A percentile compares a stretch with the other conserved stretches of the same genome.
Evolutionary conservation across 2,329 filamentous ascomycete genomes (phyloP).

Genomic region (Didymella sp.): DNA sequence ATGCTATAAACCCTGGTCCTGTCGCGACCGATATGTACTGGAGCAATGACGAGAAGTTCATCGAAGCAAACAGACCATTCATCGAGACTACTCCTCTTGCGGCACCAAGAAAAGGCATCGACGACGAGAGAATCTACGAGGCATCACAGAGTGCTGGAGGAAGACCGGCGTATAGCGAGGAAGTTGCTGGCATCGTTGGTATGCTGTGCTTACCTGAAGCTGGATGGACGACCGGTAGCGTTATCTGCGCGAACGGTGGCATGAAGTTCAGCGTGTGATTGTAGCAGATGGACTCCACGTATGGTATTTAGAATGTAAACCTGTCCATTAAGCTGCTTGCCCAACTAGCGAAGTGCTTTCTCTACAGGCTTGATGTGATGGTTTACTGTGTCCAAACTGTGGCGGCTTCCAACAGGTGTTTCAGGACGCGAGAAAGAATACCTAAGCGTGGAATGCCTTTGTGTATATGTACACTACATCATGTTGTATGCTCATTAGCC

Average conservation of each 20-base stretch:
- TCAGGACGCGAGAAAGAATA: background rate
- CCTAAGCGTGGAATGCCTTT: background rate
- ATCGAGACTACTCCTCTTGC: constrained; percentile 70
- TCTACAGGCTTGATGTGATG: background rate
- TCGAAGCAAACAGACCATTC: constrained; percentile 65
- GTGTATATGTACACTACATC: background rate
- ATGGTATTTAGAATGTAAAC: background rate
- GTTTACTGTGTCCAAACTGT: too few species aligned
- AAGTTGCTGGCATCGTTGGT: constrained; percentile 77
- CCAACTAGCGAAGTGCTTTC: background rate
- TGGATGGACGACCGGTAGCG: constrained; percentile 80
- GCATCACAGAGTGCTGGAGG: constrained; percentile 58
- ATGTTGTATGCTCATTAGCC: background rate
- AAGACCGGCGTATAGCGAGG: constrained; percentile 66
- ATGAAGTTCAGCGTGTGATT: constrained; percentile 56
- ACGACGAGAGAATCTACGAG: constrained; percentile 63
- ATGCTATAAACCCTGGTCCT: constrained; percentile 70
- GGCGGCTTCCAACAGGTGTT: too few species aligned
- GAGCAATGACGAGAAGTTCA: constrained; percentile 63
- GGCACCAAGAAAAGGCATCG: constrained; percentile 65
- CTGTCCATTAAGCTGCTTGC: too few species aligned
- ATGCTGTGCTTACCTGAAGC: constrained; percentile 77
- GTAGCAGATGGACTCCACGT: background rate
- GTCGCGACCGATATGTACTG: constrained; percentile 70
- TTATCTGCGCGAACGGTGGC: constrained; percentile 81